phyloP scores from a whole-genome alignment of 805 yeast species.

The Lipomyces oligophaga region DNA sequence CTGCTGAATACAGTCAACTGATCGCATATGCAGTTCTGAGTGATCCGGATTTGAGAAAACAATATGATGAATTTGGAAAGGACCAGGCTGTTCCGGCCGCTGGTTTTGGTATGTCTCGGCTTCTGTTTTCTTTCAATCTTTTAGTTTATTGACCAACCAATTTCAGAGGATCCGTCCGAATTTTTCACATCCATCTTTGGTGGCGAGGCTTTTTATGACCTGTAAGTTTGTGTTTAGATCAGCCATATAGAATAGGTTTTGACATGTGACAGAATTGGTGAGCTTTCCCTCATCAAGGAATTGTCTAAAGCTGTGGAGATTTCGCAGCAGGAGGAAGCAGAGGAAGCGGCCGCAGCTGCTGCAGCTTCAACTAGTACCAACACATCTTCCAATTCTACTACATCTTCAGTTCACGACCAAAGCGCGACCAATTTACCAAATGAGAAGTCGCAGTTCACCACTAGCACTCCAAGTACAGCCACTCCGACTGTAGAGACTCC shows the following conservation, averaged over 20 bases:
- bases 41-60: constrained; percentile 61
- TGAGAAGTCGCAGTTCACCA: not conserved
- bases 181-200: constrained; percentile 83
- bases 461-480: not conserved
- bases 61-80: constrained; percentile 84
- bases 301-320: constrained; percentile 59
- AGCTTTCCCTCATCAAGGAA: constrained; percentile 72
- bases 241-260: not conserved
- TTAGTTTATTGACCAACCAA: not conserved
- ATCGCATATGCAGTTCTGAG: constrained; percentile 55
- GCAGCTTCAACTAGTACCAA: constrained; percentile 7
- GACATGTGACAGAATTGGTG: constrained; percentile 61
- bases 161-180: constrained; percentile 69
- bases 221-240: constrained; percentile 19
- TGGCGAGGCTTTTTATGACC: constrained; percentile 80
- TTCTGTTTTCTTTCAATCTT: not conserved
- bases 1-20: constrained; percentile 46
- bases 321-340: constrained; percentile 39
- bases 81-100: constrained; percentile 64
- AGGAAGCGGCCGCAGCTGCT: constrained; percentile 21
- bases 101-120: constrained; percentile 49
- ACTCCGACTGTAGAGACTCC: not conserved
- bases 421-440: not conserved
- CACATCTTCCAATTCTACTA: not conserved
- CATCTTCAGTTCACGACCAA: not conserved